Conservation (phyloP, 78 protist species). For the Dictyostelium brefeldianum region DNA sequence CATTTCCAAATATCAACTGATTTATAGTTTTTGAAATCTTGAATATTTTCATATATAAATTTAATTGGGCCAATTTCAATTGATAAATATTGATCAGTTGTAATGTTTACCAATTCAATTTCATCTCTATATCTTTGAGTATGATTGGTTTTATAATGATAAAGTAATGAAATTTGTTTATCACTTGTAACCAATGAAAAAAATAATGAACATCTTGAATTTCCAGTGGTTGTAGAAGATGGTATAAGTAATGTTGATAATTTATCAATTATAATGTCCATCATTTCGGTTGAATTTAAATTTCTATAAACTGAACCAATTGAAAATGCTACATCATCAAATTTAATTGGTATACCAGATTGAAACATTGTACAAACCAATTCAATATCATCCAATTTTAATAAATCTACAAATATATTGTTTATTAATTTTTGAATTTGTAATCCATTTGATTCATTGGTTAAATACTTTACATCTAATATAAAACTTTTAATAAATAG, state of each 20-base stretch:
- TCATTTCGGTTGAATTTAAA: background rate
- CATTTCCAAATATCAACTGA: conserved; percentile 2
- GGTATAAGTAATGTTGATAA: background rate
- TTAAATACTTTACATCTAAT: background rate
- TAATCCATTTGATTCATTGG: no score
- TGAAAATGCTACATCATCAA: background rate
- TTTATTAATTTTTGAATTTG: background rate
- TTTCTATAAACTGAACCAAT: background rate
- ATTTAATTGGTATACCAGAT: background rate
- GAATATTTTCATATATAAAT: background rate
- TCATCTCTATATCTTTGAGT: background rate
- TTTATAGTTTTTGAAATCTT: background rate
- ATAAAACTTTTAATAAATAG: background rate
- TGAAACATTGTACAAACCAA: background rate
- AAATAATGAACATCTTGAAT: no score
- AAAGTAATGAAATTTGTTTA: background rate
- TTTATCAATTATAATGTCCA: background rate
- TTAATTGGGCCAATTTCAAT: no score
- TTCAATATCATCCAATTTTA: background rate
- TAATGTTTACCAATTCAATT: background rate
- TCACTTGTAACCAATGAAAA: background rate
- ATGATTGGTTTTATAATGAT: background rate
- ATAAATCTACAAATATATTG: background rate
- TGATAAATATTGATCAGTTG: background rate
- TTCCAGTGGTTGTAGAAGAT: background rate